Evolutionary conservation across 768 basidiomycete species (phyloP).

Genomic region (Tricholoma sp.): DNA sequence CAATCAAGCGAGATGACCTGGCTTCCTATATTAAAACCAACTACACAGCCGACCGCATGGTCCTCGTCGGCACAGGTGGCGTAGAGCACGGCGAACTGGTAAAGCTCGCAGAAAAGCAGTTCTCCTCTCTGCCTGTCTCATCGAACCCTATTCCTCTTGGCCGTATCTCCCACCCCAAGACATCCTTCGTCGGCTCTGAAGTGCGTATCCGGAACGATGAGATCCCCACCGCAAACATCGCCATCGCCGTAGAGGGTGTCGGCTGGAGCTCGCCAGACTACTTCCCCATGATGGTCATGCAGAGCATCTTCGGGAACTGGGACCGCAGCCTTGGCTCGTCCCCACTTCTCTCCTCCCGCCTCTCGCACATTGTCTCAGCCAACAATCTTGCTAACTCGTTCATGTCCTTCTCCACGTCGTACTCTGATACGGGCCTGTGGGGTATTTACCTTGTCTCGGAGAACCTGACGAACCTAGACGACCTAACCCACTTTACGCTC

Average conservation of each 20-base stretch:
- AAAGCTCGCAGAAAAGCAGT: conserved; percentile 92
- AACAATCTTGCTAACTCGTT: conserved; percentile 98
- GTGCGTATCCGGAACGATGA: conserved; percentile 94
- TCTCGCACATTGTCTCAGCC: conserved; percentile 84
- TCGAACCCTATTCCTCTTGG: conserved; percentile 86
- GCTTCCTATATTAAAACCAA: conserved; percentile 91
- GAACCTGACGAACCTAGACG: conserved; percentile 91
- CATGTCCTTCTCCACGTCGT: conserved; percentile 99
- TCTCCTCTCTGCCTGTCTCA: conserved; percentile 84
- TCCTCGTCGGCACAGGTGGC: conserved; percentile 94
- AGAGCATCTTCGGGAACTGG: conserved; percentile 99
- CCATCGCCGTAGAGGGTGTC: conserved; percentile 96
- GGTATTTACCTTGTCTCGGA: conserved; percentile 97
- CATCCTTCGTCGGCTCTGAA: conserved; percentile 88
- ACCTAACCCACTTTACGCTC: conserved; percentile 89
- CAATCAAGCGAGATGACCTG: conserved; percentile 89
- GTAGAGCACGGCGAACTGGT: conserved; percentile 90
- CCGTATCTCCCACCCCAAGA: conserved; percentile 67
- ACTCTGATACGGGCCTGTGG: conserved; percentile 99
- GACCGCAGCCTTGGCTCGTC: conserved; percentile 92
- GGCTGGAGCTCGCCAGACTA: conserved; percentile 98
- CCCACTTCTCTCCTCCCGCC: conserved; percentile 82
- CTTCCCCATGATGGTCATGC: conserved; percentile 99
- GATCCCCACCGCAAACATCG: conserved; percentile 84
- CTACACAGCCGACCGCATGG: conserved; percentile 99